These are phyloP conservation scores for Zizania palustris DNA, from an alignment of 202 grass and related monocot species.

Conservation along the genomic window DNA sequence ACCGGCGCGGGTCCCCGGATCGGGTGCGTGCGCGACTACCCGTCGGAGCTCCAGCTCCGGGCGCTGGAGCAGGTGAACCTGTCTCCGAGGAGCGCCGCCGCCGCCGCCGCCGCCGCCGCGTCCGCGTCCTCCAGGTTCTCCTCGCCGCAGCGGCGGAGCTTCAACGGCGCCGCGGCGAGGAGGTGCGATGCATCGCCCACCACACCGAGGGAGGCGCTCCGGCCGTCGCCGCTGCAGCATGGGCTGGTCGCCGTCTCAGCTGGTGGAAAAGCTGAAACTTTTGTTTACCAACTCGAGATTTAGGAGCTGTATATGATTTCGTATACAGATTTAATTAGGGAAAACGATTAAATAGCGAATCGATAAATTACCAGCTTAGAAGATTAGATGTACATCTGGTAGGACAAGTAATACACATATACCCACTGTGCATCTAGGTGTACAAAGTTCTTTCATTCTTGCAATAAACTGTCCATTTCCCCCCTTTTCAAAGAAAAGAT, in stretches of 20 bases:
- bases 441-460: conserved; percentile 42
- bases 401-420: conserved; percentile 28
- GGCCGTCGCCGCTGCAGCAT: conserved; percentile 50
- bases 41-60: conserved; percentile 71
- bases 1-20: conserved; percentile 82
- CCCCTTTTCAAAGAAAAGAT: no score
- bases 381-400: conserved; percentile 14
- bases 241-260: background rate
- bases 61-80: conserved; percentile 83
- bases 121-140: conserved; percentile 39
- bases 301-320: conserved; percentile 4
- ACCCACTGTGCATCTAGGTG: background rate
- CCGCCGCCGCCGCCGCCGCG: background rate
- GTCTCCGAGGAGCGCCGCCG: conserved; percentile 50
- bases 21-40: conserved; percentile 88
- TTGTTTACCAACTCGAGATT: conserved; percentile 3
- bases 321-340: background rate
- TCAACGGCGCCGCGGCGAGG: conserved; percentile 19
- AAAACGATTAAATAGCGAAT: background rate
- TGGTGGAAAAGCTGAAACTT: background rate
- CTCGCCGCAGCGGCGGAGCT: conserved; percentile 41
- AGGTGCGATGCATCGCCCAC: conserved; percentile 10
- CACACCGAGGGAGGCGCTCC: conserved; percentile 44
- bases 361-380: conserved; percentile 26
- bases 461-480: no score